Conservation (phyloP, 371 early-diverging fungal genomes). For the Lichtheimia hyalospora region DNA sequence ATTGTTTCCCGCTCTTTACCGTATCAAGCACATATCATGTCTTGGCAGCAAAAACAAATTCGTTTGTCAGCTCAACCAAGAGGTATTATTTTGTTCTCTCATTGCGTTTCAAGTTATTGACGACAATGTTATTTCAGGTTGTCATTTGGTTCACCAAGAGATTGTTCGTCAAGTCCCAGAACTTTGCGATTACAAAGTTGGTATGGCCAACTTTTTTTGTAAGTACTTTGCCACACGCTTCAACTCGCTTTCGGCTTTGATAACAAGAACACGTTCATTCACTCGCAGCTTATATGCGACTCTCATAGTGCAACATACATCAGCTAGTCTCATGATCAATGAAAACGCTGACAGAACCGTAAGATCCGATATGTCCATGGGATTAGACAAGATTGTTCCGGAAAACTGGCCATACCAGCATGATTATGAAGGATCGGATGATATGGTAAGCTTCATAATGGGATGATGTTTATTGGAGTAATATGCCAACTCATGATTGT, state of each 20-base stretch:
- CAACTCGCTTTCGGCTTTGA: not conserved
- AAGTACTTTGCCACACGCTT: conserved; percentile 17
- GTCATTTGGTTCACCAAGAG: conserved; percentile 81
- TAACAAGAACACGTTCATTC: too few relatives aligned
- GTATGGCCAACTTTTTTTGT: conserved; percentile 88
- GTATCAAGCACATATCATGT: conserved; percentile 6
- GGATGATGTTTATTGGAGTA: not conserved
- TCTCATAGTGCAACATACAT: conserved; percentile 81
- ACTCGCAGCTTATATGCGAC: too few relatives aligned
- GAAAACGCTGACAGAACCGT: conserved; percentile 83
- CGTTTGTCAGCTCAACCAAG: conserved; percentile 11
- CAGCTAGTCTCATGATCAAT: conserved; percentile 86
- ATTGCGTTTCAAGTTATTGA: too few relatives aligned
- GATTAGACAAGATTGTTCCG: conserved; percentile 74
- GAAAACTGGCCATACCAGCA: conserved; percentile 79
- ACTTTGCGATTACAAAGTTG: conserved; percentile 66
- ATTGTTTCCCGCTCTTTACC: too few relatives aligned
- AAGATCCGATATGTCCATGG: conserved; percentile 24
- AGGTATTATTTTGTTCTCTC: not conserved
- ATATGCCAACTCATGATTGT: too few relatives aligned
- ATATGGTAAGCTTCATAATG: conserved; percentile 35
- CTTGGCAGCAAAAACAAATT: conserved; percentile 25
- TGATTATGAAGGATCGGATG: conserved; percentile 69
- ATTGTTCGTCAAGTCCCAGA: conserved; percentile 66
- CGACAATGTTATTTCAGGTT: conserved; percentile 43